Evolutionary conservation across 108 stramenopile species (phyloP), one percentile per base, ranked within the genome.

Genomic region (Epithemia pelagica): DNA sequence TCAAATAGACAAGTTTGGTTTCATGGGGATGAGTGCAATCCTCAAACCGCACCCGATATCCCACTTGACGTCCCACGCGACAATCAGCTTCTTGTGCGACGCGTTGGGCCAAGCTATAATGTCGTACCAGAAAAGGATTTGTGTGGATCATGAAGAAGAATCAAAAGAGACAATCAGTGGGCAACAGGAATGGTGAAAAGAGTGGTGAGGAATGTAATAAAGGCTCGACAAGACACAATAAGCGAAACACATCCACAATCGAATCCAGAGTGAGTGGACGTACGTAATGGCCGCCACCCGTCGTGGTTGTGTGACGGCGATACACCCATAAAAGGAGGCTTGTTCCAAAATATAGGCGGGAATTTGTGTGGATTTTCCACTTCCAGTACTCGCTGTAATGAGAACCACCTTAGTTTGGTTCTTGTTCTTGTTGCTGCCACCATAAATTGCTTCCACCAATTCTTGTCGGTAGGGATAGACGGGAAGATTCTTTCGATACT

Each of bases 11-110:
- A 19, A 98, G 82, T 53, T 76, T 58, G 0, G 97, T 97, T 53
- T 71, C 62, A n/a, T n/a, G n/a, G 18, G 69, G 61, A 62, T 81
- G 61, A 2, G 90, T 94, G 5, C 71, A 67, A 67, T 97, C 95
- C 66, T 97, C 99, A 74, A 99, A 99, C 30, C 99, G 81, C 5
- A 99, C 97, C 25, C 82, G 79, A 74, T 99, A 94, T 18, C 99
- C 97, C 23, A 98, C 86, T 21, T 74, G 59, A 18, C 77, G 73
- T 37, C 88, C 89, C 26, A 78, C 67, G 20, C 51, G 61, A 64
- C 84, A 88, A 0, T 78, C 85, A 53, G 82, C 60, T 80, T 98
- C 97, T 66, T 95, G 81, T 0, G 88, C 81, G 2, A 99, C 96
- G 28, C 96, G 89, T 51, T 79, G 78, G 33, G 96, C 94, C n/a